Conservation (phyloP, 2,329 filamentous ascomycete species). For the Aspergillus japonicus region DNA sequence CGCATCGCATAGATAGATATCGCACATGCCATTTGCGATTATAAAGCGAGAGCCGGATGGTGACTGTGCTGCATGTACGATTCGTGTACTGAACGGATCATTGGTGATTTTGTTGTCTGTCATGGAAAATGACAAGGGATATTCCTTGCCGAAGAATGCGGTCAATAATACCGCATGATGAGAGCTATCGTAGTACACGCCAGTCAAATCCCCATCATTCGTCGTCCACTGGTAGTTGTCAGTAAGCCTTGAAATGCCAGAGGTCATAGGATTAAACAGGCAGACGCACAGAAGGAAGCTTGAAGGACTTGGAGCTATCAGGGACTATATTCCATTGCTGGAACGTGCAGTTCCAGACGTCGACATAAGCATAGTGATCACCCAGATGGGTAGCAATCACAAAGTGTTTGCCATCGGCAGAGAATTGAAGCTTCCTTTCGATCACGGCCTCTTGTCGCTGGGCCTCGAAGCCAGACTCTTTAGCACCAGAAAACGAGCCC, state of each 20-base stretch:
- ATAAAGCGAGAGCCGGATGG: slow-evolving; percentile 31
- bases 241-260: slow-evolving; percentile 1
- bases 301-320: slow-evolving; percentile 19
- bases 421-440: slow-evolving; percentile 35
- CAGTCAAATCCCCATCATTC: slow-evolving; percentile 36
- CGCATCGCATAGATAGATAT: slow-evolving; percentile 37
- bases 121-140: slow-evolving; percentile 19
- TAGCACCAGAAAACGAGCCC: background rate
- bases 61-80: slow-evolving; percentile 37
- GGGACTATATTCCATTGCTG: slow-evolving; percentile 19
- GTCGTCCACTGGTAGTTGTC: slow-evolving; percentile 26
- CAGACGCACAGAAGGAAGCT: slow-evolving; percentile 20
- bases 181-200: slow-evolving; percentile 34
- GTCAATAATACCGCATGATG: slow-evolving; percentile 31
- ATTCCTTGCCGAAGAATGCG: slow-evolving; percentile 23
- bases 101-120: slow-evolving; percentile 23
- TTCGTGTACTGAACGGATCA: slow-evolving; percentile 31
- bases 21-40: slow-evolving; percentile 35
- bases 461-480: slow-evolving; percentile 4
- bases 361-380: slow-evolving; percentile 26
- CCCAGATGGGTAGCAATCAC: slow-evolving; percentile 36
- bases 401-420: slow-evolving; percentile 31
- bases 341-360: slow-evolving; percentile 22
- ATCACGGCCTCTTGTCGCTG: slow-evolving; percentile 25
- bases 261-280: background rate